phyloP scores from a whole-genome alignment of 2,329 filamentous ascomycete species.

The Gnomoniopsis smithogilvyi region DNA sequence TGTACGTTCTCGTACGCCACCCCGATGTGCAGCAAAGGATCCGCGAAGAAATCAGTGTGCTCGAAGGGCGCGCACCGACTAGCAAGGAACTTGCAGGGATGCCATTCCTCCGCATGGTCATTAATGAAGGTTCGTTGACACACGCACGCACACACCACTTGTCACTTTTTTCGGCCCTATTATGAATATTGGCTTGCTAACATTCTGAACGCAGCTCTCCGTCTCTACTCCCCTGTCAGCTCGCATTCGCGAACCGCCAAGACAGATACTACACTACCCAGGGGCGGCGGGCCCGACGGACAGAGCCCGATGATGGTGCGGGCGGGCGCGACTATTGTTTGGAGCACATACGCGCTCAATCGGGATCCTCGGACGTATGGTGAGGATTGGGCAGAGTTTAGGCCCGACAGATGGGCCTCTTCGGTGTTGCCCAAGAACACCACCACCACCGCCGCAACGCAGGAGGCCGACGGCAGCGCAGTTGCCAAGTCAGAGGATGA shows the following conservation, averaged over 20 bases:
- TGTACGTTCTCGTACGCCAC: conserved; percentile 6
- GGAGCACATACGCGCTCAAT: conserved; percentile 17
- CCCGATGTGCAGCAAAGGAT: conserved; percentile 2
- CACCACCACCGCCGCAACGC: not conserved
- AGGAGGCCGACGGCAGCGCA: not conserved
- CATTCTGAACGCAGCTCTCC: conserved; percentile 1
- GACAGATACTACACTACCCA: conserved; percentile 7
- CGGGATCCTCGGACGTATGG: conserved; percentile 14
- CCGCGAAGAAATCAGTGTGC: conserved; percentile 6
- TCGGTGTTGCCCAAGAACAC: not conserved
- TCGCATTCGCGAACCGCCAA: conserved; percentile 13
- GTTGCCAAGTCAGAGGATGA: not conserved
- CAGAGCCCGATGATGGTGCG: conserved; percentile 2
- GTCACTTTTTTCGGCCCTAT: too few relatives aligned
- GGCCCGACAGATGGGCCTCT: conserved; percentile 14
- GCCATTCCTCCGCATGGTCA: conserved; percentile 6
- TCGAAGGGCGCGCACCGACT: conserved; percentile 1
- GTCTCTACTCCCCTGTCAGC: conserved; percentile 14
- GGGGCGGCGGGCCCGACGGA: conserved; percentile 10
- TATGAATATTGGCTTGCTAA: not conserved
- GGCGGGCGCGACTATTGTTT: conserved; percentile 13
- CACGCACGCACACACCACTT: too few relatives aligned
- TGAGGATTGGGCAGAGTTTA: conserved; percentile 14
- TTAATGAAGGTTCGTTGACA: conserved; percentile 9
- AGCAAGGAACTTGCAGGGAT: conserved; percentile 3